Percentiles rank a stretch among this genome's conserved stretches.
Conservation (phyloP, 192 early-diverging fungal genomes). For the Coemansia guatemalensis region DNA sequence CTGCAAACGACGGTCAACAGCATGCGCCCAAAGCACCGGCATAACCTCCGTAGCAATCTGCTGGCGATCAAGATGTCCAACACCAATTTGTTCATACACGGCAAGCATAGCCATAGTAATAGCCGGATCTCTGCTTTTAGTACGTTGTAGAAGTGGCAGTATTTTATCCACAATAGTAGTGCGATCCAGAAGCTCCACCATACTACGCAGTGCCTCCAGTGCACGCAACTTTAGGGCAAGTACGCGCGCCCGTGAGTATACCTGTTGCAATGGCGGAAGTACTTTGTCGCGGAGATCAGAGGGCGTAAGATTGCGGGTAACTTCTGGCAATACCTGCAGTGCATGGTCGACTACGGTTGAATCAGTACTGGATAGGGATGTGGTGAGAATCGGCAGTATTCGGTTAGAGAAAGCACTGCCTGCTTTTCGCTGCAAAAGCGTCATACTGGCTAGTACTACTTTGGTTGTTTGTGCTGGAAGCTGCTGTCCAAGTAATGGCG, state of each 20-base stretch:
- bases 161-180: slow-evolving; percentile 70
- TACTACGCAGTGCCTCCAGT: slow-evolving; percentile 65
- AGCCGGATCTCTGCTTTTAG: slow-evolving; percentile 73
- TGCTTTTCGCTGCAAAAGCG: slow-evolving; percentile 66
- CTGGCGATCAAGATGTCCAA: slow-evolving; percentile 67
- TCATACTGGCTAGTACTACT: slow-evolving; percentile 65
- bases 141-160: slow-evolving; percentile 73
- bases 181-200: slow-evolving; percentile 68
- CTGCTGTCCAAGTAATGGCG: slow-evolving; percentile 66
- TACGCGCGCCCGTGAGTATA: slow-evolving; percentile 66
- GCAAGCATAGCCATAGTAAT: slow-evolving; percentile 76
- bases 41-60: slow-evolving; percentile 73
- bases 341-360: slow-evolving; percentile 67
- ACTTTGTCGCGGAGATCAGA: slow-evolving; percentile 63
- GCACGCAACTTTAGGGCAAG: slow-evolving; percentile 72
- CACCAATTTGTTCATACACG: slow-evolving; percentile 77
- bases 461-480: slow-evolving; percentile 70
- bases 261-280: slow-evolving; percentile 71
- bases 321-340: slow-evolving; percentile 59
- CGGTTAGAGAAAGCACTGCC: slow-evolving; percentile 56
- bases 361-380: slow-evolving; percentile 58
- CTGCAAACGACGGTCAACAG: slow-evolving; percentile 69
- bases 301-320: slow-evolving; percentile 61
- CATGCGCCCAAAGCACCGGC: slow-evolving; percentile 75
- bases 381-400: slow-evolving; percentile 74